A percentile compares a stretch with the other conserved stretches of the same genome.
These are phyloP conservation scores for Backusella parvicylindrica DNA, from an alignment of 192 early-diverging fungal species.

Conservation along the genomic window DNA sequence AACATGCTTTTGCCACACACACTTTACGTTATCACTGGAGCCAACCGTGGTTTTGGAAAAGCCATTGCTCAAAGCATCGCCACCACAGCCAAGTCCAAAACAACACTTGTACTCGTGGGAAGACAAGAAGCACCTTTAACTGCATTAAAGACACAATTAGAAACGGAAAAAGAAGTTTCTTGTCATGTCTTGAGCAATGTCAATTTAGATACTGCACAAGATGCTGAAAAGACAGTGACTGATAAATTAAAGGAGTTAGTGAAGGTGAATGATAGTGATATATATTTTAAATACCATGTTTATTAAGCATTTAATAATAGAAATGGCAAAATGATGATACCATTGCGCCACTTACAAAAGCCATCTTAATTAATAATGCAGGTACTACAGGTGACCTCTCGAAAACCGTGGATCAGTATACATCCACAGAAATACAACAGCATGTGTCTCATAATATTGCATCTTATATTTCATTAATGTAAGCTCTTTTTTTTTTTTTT, in stretches of 20 bases:
- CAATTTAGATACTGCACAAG: slow-evolving; percentile 2
- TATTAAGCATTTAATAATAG: too few relatives aligned
- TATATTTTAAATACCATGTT: not conserved
- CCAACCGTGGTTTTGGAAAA: slow-evolving; percentile 63
- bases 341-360: slow-evolving; percentile 22
- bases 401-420: slow-evolving; percentile 51
- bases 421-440: slow-evolving; percentile 38
- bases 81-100: slow-evolving; percentile 10
- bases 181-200: slow-evolving; percentile 1
- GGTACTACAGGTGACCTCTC: slow-evolving; percentile 69
- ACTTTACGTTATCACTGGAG: slow-evolving; percentile 59
- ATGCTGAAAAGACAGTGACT: slow-evolving; percentile 5
- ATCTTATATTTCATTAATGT: slow-evolving; percentile 51
- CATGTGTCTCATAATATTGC: slow-evolving; percentile 60
- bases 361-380: slow-evolving; percentile 71
- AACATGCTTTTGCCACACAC: slow-evolving; percentile 25
- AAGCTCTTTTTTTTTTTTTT: slow-evolving; percentile 14
- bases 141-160: slow-evolving; percentile 25
- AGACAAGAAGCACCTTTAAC: slow-evolving; percentile 24
- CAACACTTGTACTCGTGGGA: slow-evolving; percentile 58
- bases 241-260: not conserved
- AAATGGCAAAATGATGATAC: not conserved
- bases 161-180: not conserved
- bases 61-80: slow-evolving; percentile 46
- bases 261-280: not conserved